phyloP scores from a whole-genome alignment of 2,329 filamentous ascomycete species.

The Chrysoporthe cubensis region DNA sequence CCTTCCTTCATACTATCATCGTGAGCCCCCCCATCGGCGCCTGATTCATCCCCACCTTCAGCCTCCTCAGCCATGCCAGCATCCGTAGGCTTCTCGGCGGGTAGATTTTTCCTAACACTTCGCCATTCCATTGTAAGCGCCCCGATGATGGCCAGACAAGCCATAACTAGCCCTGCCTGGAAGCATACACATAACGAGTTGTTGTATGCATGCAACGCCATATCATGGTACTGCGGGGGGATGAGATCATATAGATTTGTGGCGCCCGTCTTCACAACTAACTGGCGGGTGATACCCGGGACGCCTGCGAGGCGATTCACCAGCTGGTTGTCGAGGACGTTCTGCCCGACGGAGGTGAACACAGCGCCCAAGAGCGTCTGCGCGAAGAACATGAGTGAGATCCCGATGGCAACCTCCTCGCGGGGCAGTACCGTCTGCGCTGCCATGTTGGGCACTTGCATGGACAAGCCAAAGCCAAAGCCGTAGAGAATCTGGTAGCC shows the following conservation, averaged over 20 bases:
- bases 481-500: slow-evolving; percentile 44
- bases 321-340: slow-evolving; percentile 43
- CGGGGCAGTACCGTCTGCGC: slow-evolving; percentile 48
- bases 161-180: slow-evolving; percentile 58
- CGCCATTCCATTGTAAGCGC: slow-evolving; percentile 62
- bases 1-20: not conserved
- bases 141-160: slow-evolving; percentile 53
- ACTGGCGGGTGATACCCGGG: slow-evolving; percentile 39
- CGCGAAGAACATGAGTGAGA: slow-evolving; percentile 50
- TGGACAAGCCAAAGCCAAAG: slow-evolving; percentile 40
- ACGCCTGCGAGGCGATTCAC: slow-evolving; percentile 36
- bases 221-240: slow-evolving; percentile 44
- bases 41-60: not conserved
- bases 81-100: not conserved
- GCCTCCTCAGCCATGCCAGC: not conserved
- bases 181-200: slow-evolving; percentile 56
- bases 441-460: slow-evolving; percentile 43
- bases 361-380: slow-evolving; percentile 52
- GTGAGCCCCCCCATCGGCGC: not conserved
- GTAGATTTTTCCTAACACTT: slow-evolving; percentile 33
- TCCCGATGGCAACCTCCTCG: slow-evolving; percentile 50
- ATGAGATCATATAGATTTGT: slow-evolving; percentile 58
- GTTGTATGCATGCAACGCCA: slow-evolving; percentile 62
- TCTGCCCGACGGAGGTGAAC: slow-evolving; percentile 51
- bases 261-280: slow-evolving; percentile 43